Base-by-base conservation (phyloP, 2,329 filamentous ascomycete genomes). In the Lecanicillium sp. region DNA sequence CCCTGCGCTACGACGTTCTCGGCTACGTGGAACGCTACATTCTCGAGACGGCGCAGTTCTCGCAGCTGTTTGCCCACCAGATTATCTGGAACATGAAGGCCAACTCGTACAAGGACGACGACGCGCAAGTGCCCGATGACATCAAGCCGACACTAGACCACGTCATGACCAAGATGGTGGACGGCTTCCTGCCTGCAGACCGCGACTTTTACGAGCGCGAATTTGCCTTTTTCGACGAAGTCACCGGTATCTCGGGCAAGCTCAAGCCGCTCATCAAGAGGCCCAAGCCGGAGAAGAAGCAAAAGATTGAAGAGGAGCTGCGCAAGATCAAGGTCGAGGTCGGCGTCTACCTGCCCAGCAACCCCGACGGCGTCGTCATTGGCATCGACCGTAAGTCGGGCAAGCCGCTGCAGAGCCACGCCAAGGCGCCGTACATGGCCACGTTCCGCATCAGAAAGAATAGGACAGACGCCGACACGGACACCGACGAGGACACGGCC, bases 81-180 rank as follows among this genome's bases (percentile, higher is more conserved):
- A 97, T 98, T 49, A 98, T 99, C 56, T 99, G 94, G 92, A 99
- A 98, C 59, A 98, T 99, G 84, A 98, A 97, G 60, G 92, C 92
- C 22, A 99, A 98, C 59, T 86, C 89, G 2, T 98, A 86, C 72
- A 98, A 96, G 60, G 94, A 98, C 48, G 90, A 98, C 52, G 87
- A 96, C 49, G 89, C 84, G 12, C 79, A 84, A 51, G 77, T 94
- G 46, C 89, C 92, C 15, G 92, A 98, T 60, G 77, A 80, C 4
- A 84, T 96, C 54, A 98, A 99, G 58, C 90, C 92, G 3, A 92
- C 84, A 0, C 74, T 99, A 3, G 94, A 98, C 62, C 79, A 80
- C 39, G 92, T 98, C 48, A 94, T 87, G 79, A 72, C 74, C 19
- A 83, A 82, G 50, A 79, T 99, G 68, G 78, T 95, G 38, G 68